These are phyloP conservation scores for Tetrapyrgos nigripes DNA, from an alignment of 1,284 basidiomycete species.

Conservation along the genomic window DNA sequence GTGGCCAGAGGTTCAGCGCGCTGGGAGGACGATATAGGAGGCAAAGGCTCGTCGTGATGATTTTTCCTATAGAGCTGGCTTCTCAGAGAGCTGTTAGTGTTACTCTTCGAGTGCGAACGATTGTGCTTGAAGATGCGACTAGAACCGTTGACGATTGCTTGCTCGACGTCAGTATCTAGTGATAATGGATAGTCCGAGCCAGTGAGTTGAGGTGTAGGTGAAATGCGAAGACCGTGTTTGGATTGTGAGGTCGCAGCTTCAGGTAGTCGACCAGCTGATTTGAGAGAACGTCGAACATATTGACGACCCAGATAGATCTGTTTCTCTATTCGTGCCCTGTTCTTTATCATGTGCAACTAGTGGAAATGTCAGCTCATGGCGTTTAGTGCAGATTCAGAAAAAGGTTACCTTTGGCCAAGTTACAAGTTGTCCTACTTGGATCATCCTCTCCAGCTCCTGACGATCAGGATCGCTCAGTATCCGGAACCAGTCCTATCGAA, in stretches of 20 bases:
- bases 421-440: constrained; percentile 87
- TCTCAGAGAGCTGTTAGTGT: constrained; percentile 27
- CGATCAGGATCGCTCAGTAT: constrained; percentile 87
- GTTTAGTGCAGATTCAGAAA: neutral
- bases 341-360: constrained; percentile 91
- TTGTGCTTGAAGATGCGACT: constrained; percentile 51
- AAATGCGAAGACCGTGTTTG: neutral
- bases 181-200: constrained; percentile 58
- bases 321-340: constrained; percentile 80
- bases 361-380: neutral
- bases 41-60: constrained; percentile 40
- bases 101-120: constrained; percentile 23
- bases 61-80: constrained; percentile 25
- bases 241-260: constrained; percentile 21
- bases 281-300: constrained; percentile 63
- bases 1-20: constrained; percentile 33
- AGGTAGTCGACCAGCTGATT: neutral
- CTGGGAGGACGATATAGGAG: constrained; percentile 49
- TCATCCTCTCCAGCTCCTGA: constrained; percentile 83
- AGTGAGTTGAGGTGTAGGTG: constrained; percentile 37
- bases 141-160: constrained; percentile 54
- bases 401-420: constrained; percentile 88
- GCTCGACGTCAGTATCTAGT: constrained; percentile 66
- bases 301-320: constrained; percentile 86
- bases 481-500: constrained; percentile 77